Evolutionary conservation across 768 basidiomycete species (phyloP).

Genomic region (Mrakia frigida): DNA sequence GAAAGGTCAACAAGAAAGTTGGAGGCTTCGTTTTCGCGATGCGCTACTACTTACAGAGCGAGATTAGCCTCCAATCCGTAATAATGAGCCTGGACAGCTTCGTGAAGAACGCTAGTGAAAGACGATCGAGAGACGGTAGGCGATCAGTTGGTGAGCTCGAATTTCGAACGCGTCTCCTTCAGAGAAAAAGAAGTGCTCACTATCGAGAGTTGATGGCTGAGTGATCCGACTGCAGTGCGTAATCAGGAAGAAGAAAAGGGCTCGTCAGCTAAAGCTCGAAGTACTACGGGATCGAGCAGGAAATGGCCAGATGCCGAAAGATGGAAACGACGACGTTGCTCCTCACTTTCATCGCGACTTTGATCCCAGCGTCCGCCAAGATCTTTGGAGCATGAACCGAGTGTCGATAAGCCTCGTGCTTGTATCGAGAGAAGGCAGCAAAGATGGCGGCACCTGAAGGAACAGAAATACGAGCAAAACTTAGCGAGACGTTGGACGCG

Average conservation of each 20-base stretch:
- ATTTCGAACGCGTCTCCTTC: too few species aligned
- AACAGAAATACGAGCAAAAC: conserved; percentile 63
- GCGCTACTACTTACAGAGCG: not conserved
- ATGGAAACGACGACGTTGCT: not conserved
- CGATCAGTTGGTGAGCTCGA: too few species aligned
- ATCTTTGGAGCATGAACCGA: conserved; percentile 75
- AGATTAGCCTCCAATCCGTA: conserved; percentile 57
- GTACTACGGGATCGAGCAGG: not conserved
- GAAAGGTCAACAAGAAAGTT: too few species aligned
- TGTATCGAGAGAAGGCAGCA: conserved; percentile 50
- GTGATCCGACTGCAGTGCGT: conserved; percentile 42
- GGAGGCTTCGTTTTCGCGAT: too few species aligned
- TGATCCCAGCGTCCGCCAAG: conserved; percentile 61
- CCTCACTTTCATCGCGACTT: conserved; percentile 66
- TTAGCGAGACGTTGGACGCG: conserved; percentile 32
- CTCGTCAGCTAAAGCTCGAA: not conserved
- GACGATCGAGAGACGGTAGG: too few species aligned
- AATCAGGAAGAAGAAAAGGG: not conserved
- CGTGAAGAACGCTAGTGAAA: not conserved
- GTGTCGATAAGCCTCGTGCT: conserved; percentile 73
- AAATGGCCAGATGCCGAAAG: too few species aligned
- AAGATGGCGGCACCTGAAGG: conserved; percentile 64
- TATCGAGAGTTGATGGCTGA: conserved; percentile 35
- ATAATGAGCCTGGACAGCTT: conserved; percentile 48
- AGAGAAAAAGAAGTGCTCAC: too few species aligned